Percentiles rank a stretch among this genome's conserved stretches.
Conservation (phyloP, 148 eudicot genomes). For the Fagopyrum esculentum region DNA sequence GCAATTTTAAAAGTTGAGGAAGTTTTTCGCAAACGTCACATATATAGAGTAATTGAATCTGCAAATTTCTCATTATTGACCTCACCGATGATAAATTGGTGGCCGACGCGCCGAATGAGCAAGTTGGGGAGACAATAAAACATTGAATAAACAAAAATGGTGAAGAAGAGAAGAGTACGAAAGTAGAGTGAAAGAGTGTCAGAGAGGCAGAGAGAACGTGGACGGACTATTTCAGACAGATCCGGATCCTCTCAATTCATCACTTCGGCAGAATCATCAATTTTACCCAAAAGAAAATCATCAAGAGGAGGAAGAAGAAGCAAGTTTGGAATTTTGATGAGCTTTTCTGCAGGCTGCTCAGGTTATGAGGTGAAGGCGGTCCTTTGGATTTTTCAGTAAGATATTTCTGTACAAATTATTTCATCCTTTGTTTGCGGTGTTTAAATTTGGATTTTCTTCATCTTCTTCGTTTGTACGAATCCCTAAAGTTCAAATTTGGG, state of each 20-base stretch:
- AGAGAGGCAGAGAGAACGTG: conserved; percentile 14
- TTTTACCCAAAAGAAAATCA: background rate
- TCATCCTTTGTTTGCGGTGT: background rate
- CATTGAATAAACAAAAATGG: background rate
- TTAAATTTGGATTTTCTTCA: background rate
- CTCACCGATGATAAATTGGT: background rate
- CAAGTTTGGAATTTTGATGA: background rate
- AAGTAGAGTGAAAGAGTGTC: conserved; percentile 13
- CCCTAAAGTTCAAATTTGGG: background rate
- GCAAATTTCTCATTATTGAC: no score
- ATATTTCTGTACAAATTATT: background rate
- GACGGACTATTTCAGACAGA: conserved; percentile 14
- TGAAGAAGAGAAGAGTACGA: background rate
- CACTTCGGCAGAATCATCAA: background rate
- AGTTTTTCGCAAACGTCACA: no score
- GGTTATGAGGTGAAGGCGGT: conserved; percentile 7
- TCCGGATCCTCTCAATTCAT: conserved; percentile 6
- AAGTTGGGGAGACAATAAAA: conserved; percentile 6
- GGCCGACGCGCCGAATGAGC: background rate
- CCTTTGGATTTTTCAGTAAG: background rate
- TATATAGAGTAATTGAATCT: no score
- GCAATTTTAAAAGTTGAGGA: no score
- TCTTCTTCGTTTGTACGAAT: background rate
- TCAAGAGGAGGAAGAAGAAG: background rate
- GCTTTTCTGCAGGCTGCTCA: conserved; percentile 1